phyloP scores from a whole-genome alignment of 2,329 filamentous ascomycete genomes.

The Allantophomopsis lycopodina region DNA sequence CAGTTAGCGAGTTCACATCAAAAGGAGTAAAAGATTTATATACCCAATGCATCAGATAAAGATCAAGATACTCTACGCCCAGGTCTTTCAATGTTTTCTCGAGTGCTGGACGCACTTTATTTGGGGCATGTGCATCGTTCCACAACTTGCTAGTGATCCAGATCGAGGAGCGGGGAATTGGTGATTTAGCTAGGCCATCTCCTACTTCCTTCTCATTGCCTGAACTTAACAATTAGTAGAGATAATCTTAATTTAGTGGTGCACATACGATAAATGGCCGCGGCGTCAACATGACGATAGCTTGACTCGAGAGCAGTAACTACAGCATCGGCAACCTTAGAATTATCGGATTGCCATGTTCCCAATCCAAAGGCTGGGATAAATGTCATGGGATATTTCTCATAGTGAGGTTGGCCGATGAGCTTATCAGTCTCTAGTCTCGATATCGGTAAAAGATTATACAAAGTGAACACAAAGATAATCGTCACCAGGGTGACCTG shows the following conservation, averaged over 20 bases:
- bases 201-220: constrained; percentile 66
- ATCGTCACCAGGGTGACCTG: too few relatives aligned
- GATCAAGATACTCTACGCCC: constrained; percentile 19
- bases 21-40: constrained; percentile 1
- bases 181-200: constrained; percentile 58
- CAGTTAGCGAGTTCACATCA: neutral
- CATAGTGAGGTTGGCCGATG: too few relatives aligned
- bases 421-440: too few relatives aligned
- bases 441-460: too few relatives aligned
- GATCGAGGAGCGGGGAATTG: constrained; percentile 65
- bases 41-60: constrained; percentile 21
- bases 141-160: constrained; percentile 85
- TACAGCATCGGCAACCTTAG: constrained; percentile 24
- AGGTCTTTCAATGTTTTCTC: constrained; percentile 17
- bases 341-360: constrained; percentile 14
- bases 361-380: constrained; percentile 24
- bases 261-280: constrained; percentile 43
- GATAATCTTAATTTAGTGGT: too few relatives aligned
- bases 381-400: too few relatives aligned
- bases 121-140: constrained; percentile 51
- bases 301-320: constrained; percentile 49
- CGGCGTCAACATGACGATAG: constrained; percentile 52
- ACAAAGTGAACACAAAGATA: too few relatives aligned
- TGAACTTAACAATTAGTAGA: constrained; percentile 39
- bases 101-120: constrained; percentile 10